Conservation (phyloP, 176 grass and related monocot species). For the Ensete ventricosum region DNA sequence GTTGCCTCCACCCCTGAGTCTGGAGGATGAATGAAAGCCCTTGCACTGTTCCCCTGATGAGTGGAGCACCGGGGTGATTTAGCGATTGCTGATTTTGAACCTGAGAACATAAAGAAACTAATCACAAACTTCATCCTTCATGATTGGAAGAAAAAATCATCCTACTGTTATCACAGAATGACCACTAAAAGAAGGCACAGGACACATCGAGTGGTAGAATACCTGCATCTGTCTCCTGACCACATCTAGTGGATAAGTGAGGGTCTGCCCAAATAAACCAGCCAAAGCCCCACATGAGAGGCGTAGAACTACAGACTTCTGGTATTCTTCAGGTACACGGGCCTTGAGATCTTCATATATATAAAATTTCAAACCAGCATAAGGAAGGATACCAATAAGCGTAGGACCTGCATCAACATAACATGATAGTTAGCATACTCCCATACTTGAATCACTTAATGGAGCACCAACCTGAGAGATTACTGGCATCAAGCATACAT, state of each 20-base stretch:
- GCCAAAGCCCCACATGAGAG: constrained; percentile 83
- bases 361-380: constrained; percentile 99
- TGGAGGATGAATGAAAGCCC: constrained; percentile 47
- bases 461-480: background rate
- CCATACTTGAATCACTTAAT: background rate
- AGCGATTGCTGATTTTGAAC: constrained; percentile 50
- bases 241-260: constrained; percentile 93
- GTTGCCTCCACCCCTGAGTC: constrained; percentile 79
- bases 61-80: constrained; percentile 34
- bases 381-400: constrained; percentile 85
- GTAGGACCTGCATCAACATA: constrained; percentile 59
- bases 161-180: background rate
- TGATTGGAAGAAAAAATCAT: background rate
- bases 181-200: background rate
- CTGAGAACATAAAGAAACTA: constrained; percentile 27
- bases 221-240: constrained; percentile 99
- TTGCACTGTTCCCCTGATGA: constrained; percentile 62
- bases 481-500: background rate
- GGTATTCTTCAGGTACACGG: constrained; percentile 76
- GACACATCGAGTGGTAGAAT: constrained; percentile 12
- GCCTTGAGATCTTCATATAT: constrained; percentile 90
- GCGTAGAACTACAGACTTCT: constrained; percentile 65
- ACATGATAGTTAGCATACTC: background rate
- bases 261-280: constrained; percentile 96
- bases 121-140: constrained; percentile 4